phyloP scores from a whole-genome alignment of 2,329 filamentous ascomycete species.

The Colletotrichum cereale region DNA sequence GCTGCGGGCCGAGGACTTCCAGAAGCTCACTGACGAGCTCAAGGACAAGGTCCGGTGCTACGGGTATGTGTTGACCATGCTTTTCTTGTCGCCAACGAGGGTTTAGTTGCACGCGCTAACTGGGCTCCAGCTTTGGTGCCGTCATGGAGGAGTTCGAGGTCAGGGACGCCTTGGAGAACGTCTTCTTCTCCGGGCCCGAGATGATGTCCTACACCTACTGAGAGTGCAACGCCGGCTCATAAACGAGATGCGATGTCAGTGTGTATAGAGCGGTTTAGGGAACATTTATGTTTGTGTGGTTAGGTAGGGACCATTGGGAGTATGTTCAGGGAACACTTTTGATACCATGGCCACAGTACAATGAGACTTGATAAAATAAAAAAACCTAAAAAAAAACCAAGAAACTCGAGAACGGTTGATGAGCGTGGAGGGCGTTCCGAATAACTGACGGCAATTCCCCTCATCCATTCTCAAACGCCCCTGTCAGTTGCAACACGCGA shows the following conservation, averaged over 20 bases:
- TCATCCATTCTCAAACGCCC: background rate
- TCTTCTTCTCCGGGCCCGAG: slow-evolving; percentile 62
- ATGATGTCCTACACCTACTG: slow-evolving; percentile 30
- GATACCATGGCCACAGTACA: slow-evolving; percentile 33
- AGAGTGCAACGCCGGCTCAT: background rate
- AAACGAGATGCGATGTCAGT: background rate
- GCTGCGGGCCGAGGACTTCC: slow-evolving; percentile 77
- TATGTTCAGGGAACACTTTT: slow-evolving; percentile 20
- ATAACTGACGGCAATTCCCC: background rate
- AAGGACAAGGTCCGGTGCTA: slow-evolving; percentile 89
- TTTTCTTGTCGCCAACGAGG: background rate
- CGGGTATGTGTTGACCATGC: slow-evolving; percentile 72
- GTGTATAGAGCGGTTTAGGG: background rate
- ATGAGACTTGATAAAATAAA: background rate
- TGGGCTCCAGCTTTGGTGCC: slow-evolving; percentile 66
- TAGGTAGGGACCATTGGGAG: slow-evolving; percentile 11
- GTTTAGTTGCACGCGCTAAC: slow-evolving; percentile 21
- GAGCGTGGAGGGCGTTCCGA: too few species aligned
- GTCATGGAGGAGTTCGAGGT: slow-evolving; percentile 78
- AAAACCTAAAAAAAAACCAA: background rate
- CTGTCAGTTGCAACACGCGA: background rate
- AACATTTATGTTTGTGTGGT: background rate
- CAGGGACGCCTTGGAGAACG: slow-evolving; percentile 79
- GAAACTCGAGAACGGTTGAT: background rate
- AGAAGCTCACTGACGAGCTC: slow-evolving; percentile 78